phyloP scores from a whole-genome alignment of 306 rosid genomes.

The Lathyrus sativus region DNA sequence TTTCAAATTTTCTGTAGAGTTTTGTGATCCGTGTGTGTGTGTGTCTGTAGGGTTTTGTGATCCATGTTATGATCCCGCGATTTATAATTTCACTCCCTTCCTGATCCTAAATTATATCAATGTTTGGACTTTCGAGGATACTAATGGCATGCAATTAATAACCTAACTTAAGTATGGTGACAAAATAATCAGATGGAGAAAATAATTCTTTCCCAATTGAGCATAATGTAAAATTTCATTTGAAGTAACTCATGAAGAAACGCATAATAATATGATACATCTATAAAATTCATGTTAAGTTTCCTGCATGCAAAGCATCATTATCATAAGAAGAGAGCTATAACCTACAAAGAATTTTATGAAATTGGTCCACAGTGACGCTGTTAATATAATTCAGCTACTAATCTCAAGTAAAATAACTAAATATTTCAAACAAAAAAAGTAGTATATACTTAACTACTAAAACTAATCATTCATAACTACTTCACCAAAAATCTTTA shows the following conservation, averaged over 20 bases:
- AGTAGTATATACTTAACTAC: neutral
- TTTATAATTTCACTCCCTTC: neutral
- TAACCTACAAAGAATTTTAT: neutral
- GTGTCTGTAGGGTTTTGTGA: too few relatives aligned
- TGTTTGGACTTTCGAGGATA: neutral
- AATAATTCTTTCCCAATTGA: neutral
- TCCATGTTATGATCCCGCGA: neutral
- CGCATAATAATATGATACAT: neutral
- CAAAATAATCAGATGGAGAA: neutral
- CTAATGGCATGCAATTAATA: neutral
- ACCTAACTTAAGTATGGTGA: neutral
- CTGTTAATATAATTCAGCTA: neutral
- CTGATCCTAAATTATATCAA: neutral
- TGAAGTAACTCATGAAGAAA: neutral
- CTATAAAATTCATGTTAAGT: neutral
- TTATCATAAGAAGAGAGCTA: neutral
- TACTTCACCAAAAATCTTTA: neutral
- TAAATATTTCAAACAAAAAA: neutral
- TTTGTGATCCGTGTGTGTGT: neutral
- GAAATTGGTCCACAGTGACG: neutral
- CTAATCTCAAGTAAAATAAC: neutral
- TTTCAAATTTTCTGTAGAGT: too few relatives aligned
- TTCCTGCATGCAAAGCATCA: neutral
- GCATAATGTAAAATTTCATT: neutral
- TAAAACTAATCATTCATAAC: neutral